These are phyloP conservation scores for Lactuca sativa DNA, from an alignment of 129 eudicot species.

Conservation along the genomic window DNA sequence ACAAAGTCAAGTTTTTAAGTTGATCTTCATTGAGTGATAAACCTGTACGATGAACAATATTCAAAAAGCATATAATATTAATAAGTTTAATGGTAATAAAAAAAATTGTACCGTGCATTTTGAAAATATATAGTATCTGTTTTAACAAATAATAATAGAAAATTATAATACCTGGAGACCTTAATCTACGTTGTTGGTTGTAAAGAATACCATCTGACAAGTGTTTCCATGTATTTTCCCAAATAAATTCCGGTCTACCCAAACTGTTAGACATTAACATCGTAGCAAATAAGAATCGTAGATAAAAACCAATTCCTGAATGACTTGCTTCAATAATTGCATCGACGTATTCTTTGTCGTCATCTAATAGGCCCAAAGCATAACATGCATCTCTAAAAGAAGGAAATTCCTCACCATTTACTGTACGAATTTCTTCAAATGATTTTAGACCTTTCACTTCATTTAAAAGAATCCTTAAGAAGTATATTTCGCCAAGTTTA, in stretches of 20 bases:
- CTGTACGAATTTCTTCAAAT: no score
- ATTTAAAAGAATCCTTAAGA: not conserved
- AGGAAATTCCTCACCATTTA: no score
- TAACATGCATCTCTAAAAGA: no score
- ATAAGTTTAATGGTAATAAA: no score
- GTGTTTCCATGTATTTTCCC: no score
- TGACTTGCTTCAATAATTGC: not conserved
- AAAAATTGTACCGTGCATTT: no score
- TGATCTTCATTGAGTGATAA: not conserved
- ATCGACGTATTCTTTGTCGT: slow-evolving; percentile 12
- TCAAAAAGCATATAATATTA: no score
- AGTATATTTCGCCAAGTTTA: not conserved
- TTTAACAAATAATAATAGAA: no score
- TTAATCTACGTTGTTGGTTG: not conserved
- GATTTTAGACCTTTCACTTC: no score
- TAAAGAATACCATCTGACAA: not conserved
- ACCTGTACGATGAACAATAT: not conserved
- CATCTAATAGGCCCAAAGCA: slow-evolving; percentile 11
- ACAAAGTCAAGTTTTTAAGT: not conserved
- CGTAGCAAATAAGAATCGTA: not conserved
- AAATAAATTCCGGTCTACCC: no score
- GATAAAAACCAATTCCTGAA: not conserved
- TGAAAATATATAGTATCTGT: no score
- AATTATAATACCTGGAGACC: no score
- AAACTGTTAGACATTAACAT: not conserved